Base-by-base conservation (phyloP, 2,329 filamentous ascomycete species). In the Fusarium tuaranense region DNA sequence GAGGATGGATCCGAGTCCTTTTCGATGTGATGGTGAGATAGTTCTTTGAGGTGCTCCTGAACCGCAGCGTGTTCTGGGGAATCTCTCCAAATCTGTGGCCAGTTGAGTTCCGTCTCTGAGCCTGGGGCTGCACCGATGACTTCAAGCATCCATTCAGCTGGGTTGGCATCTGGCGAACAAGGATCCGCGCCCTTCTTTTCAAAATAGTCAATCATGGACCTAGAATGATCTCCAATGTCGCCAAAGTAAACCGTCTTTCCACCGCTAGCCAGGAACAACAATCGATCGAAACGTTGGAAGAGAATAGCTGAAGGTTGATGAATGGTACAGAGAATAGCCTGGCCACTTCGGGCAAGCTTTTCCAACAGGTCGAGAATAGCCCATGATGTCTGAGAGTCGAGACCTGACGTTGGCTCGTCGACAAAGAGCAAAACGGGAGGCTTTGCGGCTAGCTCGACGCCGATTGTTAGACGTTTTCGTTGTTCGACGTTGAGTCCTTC, bases 171-270 rank as follows among this genome's bases (percentile, higher is more conserved):
- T 3, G 83, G 71, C 1, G 85, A 83, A 55, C 90, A 90, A 34
- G 85, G 81, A 0, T 86, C 83, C 2, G 87, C 90, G 18, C 91
- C 92, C 69, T 93, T 90, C 13, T 82, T 80, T 74, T 90, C 88
- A 71, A 95, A 94, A 80, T 92, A 92, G 59, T 82, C 82, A 4
- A 87, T 86, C 75, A 92, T 81, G 1, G 83, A 87, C 18, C 82
- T 81, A 0, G 89, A 90, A 70, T 88, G 86, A 1, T 87, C 76
- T 1, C 91, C 91, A 27, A 92, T 87, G 1, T 91, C 88, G 25
- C 91, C 91, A 77, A 92, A 92, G 76, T 93, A 93, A 2, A 92
- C 89, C 0, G 90, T 92, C 76, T 86, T 88, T 1, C 91, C 91
- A 59, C 90, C 90, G 46, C 83, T 86, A 10, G 89, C 88, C 8